phyloP scores from a whole-genome alignment of 2,329 filamentous ascomycete genomes.

The Fusarium beomiforme region DNA sequence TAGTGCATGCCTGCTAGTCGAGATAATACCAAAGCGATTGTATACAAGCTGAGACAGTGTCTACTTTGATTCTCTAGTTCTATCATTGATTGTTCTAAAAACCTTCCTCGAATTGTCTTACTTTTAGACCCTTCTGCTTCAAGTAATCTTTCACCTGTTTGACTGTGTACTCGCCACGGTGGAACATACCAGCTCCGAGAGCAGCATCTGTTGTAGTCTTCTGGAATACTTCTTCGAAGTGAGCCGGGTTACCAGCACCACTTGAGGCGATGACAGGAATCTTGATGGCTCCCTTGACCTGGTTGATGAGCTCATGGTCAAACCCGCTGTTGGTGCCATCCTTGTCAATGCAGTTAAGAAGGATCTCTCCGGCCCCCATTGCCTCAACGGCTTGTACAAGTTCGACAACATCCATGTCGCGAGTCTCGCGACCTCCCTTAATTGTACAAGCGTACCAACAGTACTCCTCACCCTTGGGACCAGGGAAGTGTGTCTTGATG shows the following conservation, averaged over 20 bases:
- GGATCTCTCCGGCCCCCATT: conserved; percentile 93
- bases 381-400: conserved; percentile 89
- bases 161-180: conserved; percentile 94
- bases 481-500: conserved; percentile 74
- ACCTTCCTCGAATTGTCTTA: conserved; percentile 79
- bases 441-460: conserved; percentile 99
- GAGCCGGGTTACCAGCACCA: conserved; percentile 85
- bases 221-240: conserved; percentile 92
- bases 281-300: conserved; percentile 85
- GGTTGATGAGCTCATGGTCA: conserved; percentile 88
- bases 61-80: conserved; percentile 8
- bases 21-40: conserved; percentile 24
- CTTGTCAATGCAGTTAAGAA: conserved; percentile 97
- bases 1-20: conserved; percentile 16
- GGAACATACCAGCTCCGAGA: conserved; percentile 96
- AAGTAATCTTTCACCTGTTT: conserved; percentile 91
- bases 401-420: conserved; percentile 92
- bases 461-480: conserved; percentile 79
- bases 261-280: conserved; percentile 97
- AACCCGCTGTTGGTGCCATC: conserved; percentile 96
- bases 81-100: conserved; percentile 19
- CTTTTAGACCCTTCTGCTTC: conserved; percentile 73
- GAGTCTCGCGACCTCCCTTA: conserved; percentile 93
- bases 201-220: conserved; percentile 91
- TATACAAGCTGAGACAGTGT: background rate